These are phyloP conservation scores for Eragrostis tef DNA, from an alignment of 202 grass and related monocot genomes.

Conservation along the genomic window DNA sequence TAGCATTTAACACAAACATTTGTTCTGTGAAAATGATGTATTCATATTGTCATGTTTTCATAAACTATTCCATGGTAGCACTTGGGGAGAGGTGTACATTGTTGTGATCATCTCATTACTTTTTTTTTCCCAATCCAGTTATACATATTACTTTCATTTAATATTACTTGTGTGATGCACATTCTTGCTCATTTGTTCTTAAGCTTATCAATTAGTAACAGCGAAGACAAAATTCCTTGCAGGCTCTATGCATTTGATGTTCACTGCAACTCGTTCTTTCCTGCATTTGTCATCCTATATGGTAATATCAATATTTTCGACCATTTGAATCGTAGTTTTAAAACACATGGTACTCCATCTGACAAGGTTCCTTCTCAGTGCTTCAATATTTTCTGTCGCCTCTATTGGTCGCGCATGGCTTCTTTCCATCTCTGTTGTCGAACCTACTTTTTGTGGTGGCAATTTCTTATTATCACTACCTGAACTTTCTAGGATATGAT, in stretches of 20 bases:
- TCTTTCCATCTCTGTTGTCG: slow-evolving; percentile 83
- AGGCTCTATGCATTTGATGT: slow-evolving; percentile 99
- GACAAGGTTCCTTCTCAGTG: slow-evolving; percentile 58
- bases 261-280: slow-evolving; percentile 99
- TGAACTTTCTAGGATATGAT: slow-evolving; percentile 98
- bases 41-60: not conserved
- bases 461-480: slow-evolving; percentile 95
- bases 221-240: slow-evolving; percentile 27
- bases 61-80: not conserved
- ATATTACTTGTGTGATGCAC: not conserved
- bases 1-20: not conserved
- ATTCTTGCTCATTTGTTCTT: slow-evolving; percentile 5
- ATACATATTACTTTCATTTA: not conserved
- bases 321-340: slow-evolving; percentile 16
- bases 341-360: slow-evolving; percentile 33
- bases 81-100: not conserved
- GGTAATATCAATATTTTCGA: slow-evolving; percentile 57
- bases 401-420: slow-evolving; percentile 86
- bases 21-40: not conserved
- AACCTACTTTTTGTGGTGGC: slow-evolving; percentile 89
- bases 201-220: not conserved
- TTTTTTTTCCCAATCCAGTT: not conserved
- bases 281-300: slow-evolving; percentile 87
- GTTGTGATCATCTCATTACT: not conserved
- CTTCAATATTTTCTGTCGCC: slow-evolving; percentile 95